phyloP scores from a whole-genome alignment of 768 basidiomycete genomes.

The Scleroderma bovista region DNA sequence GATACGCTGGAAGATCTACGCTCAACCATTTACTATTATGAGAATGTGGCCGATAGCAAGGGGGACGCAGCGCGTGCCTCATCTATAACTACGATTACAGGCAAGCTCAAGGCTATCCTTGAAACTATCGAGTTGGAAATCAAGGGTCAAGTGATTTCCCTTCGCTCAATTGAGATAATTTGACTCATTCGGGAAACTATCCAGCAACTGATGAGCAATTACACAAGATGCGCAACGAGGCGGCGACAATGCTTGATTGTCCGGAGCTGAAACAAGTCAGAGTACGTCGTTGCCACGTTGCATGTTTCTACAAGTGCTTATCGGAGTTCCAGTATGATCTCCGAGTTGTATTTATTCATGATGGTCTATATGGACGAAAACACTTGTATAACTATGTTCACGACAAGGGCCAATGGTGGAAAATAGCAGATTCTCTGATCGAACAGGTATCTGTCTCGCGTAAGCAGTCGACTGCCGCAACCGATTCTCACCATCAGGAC shows the following conservation, averaged over 20 bases:
- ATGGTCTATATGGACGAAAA: conserved; percentile 70
- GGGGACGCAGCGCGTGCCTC: conserved; percentile 43
- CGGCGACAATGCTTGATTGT: conserved; percentile 48
- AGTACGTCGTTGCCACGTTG: conserved; percentile 31
- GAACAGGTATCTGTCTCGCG: conserved; percentile 42
- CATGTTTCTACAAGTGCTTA: neutral
- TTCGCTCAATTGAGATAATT: neutral
- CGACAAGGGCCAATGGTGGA: conserved; percentile 68
- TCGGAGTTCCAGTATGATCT: conserved; percentile 62
- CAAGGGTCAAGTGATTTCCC: conserved; percentile 37
- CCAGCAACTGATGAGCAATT: conserved; percentile 52
- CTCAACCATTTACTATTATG: conserved; percentile 64
- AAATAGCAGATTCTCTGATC: conserved; percentile 64
- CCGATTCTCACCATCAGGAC: neutral
- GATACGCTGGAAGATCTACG: conserved; percentile 60
- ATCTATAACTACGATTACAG: conserved; percentile 37
- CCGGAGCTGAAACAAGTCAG: conserved; percentile 59
- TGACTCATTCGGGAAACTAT: neutral
- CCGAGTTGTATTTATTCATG: conserved; percentile 71
- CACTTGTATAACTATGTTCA: conserved; percentile 77
- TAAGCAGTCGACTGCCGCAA: neutral
- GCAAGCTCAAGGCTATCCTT: conserved; percentile 50
- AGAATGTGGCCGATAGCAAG: conserved; percentile 50
- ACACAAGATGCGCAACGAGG: conserved; percentile 37
- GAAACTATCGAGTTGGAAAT: conserved; percentile 47